Evolutionary conservation across 2,329 filamentous ascomycete genomes (phyloP).

Genomic region (Xylariaceae sp.): DNA sequence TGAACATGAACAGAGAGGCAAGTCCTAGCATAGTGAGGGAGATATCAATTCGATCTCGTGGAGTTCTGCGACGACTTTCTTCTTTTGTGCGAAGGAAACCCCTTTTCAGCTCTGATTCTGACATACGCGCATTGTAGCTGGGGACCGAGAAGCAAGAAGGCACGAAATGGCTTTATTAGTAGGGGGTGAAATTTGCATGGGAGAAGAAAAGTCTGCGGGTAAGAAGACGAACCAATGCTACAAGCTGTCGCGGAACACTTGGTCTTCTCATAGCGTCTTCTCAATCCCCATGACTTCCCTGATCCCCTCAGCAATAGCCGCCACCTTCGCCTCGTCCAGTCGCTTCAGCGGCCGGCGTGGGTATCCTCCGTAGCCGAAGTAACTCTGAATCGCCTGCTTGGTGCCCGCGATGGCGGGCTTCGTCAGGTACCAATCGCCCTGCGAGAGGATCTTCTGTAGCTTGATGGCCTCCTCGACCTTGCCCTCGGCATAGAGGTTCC

Average conservation of each 20-base stretch:
- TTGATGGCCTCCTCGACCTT: constrained; percentile 69
- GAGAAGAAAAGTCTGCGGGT: too few relatives aligned
- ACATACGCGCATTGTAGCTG: too few relatives aligned
- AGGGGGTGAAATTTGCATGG: too few relatives aligned
- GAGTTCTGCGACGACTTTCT: too few relatives aligned
- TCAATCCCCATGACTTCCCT: constrained; percentile 63
- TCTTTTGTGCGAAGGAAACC: too few relatives aligned
- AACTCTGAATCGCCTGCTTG: constrained; percentile 73
- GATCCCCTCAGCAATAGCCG: constrained; percentile 50
- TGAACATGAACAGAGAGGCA: too few relatives aligned
- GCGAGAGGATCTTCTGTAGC: constrained; percentile 71
- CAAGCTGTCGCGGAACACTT: not conserved
- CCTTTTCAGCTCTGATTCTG: too few relatives aligned
- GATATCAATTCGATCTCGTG: too few relatives aligned
- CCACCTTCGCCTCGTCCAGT: constrained; percentile 51
- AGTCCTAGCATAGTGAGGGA: too few relatives aligned
- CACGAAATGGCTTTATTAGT: too few relatives aligned
- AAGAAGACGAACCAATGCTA: not conserved
- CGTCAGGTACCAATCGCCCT: constrained; percentile 77
- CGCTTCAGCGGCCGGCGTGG: constrained; percentile 68
- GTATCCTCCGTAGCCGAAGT: constrained; percentile 75
- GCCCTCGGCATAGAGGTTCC: constrained; percentile 68
- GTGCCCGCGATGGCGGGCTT: constrained; percentile 82
- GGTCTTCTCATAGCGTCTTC: constrained; percentile 45
- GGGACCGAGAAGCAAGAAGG: not conserved